Base-by-base conservation (phyloP, 2,329 filamentous ascomycete species). In the Orbilia javanica region DNA sequence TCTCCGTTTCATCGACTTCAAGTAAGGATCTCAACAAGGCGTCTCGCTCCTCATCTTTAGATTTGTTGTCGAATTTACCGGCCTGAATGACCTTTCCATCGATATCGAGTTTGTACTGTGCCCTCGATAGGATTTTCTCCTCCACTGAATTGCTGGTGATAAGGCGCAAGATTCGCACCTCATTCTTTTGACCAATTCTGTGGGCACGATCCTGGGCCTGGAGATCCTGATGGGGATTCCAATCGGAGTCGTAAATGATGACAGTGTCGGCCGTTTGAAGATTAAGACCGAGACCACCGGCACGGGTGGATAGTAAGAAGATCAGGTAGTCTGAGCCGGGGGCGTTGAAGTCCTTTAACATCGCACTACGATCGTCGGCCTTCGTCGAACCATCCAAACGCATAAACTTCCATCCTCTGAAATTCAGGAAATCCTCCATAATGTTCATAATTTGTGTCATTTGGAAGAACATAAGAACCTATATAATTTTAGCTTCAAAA, bases 391-490 rank as follows among this genome's bases (percentile, higher is more conserved):
- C 96, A 83, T 99, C 96, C 76, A 99, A 88, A 83, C 96, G 94
- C 80, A 99, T 88, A 83, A 97, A 99, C 82, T 92, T 88, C 81
- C 97, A 88, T 55, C 91, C 92, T 80, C 93, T 89, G 82, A 93
- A 91, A 2, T 95, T 91, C 79, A 99, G 85, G 84, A 97, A 99
- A 84, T 99, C 96, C 82, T 99, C 96, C 96, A 99, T 98, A 83
- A 99, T 99, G 85, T 99, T 97, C 96, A 99, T 99, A 83, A 99
- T 99, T 79, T 97, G 94, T 3, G 96, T 99, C 96, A 99, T 99
- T 84, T 99, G 96, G 88, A 99, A 99, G 89, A 99, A 99, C 92
- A 99, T 98, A 84, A 99, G 88, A 29, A 98, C 73, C 79, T 80
- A 62, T 20, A 31, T 15, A 64, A 13, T 0, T 36, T 74, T 66